phyloP scores from a whole-genome alignment of 2,329 filamentous ascomycete species.

The Emmonsiellopsis sp. region DNA sequence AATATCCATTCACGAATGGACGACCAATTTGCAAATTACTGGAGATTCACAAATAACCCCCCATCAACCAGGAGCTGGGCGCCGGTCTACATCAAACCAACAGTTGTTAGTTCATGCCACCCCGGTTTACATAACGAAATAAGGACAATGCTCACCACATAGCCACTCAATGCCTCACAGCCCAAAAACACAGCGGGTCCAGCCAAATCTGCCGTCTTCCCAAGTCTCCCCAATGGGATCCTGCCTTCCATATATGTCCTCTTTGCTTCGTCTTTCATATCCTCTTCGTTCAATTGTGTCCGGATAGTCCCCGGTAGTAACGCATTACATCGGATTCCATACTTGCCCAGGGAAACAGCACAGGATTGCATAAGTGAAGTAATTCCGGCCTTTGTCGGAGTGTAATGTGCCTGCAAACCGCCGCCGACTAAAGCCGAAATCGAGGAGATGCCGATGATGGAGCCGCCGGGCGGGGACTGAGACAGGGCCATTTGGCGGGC shows the following conservation, averaged over 20 bases:
- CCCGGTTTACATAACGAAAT: not conserved
- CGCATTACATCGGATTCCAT: conserved; percentile 74
- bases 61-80: conserved; percentile 81
- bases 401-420: conserved; percentile 73
- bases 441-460: conserved; percentile 51
- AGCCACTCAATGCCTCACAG: conserved; percentile 66
- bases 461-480: conserved; percentile 59
- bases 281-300: conserved; percentile 77
- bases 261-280: conserved; percentile 66
- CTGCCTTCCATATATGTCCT: conserved; percentile 68
- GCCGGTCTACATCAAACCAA: conserved; percentile 45
- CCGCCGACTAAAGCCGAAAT: conserved; percentile 50
- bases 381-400: conserved; percentile 78
- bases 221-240: conserved; percentile 70
- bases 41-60: conserved; percentile 80
- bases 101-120: not conserved
- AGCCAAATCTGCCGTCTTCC: conserved; percentile 62
- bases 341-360: conserved; percentile 66
- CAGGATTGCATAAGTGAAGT: conserved; percentile 74
- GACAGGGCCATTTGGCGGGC: conserved; percentile 75
- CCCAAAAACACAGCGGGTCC: conserved; percentile 81
- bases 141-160: conserved; percentile 45
- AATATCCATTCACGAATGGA: too few species aligned
- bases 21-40: conserved; percentile 39
- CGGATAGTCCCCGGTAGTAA: conserved; percentile 73